phyloP scores from a whole-genome alignment of 805 yeast species.

The Saccharomycopsis schoenii region DNA sequence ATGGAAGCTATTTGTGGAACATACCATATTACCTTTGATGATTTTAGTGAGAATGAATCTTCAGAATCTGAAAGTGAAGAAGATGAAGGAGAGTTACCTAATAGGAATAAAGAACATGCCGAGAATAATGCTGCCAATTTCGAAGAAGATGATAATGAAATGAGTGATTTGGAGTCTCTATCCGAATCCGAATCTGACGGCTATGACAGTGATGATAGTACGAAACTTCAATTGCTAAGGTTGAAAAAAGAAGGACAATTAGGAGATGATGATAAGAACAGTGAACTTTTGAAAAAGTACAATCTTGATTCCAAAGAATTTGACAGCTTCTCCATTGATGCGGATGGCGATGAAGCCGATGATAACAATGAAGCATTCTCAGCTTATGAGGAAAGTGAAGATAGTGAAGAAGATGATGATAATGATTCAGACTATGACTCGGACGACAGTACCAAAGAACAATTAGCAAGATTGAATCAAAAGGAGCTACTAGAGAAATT shows the following conservation, averaged over 20 bases:
- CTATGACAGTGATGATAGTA: constrained; percentile 18
- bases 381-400: constrained; percentile 6
- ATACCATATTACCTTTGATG: constrained; percentile 14
- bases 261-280: neutral
- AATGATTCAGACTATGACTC: constrained; percentile 5
- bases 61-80: constrained; percentile 4
- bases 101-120: neutral
- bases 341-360: neutral
- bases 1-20: constrained; percentile 18
- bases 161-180: neutral
- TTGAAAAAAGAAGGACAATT: constrained; percentile 13
- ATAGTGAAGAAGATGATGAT: neutral
- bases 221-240: constrained; percentile 11
- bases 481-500: neutral
- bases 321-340: neutral
- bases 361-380: neutral
- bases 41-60: constrained; percentile 10
- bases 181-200: neutral
- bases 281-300: constrained; percentile 5
- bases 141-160: constrained; percentile 3
- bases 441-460: constrained; percentile 16
- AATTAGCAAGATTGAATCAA: constrained; percentile 7
- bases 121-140: neutral
- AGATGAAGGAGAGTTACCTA: constrained; percentile 2
- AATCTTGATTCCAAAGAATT: neutral